Base-by-base conservation (phyloP, 139 green algal species). In the Klebsormidium nitens region DNA sequence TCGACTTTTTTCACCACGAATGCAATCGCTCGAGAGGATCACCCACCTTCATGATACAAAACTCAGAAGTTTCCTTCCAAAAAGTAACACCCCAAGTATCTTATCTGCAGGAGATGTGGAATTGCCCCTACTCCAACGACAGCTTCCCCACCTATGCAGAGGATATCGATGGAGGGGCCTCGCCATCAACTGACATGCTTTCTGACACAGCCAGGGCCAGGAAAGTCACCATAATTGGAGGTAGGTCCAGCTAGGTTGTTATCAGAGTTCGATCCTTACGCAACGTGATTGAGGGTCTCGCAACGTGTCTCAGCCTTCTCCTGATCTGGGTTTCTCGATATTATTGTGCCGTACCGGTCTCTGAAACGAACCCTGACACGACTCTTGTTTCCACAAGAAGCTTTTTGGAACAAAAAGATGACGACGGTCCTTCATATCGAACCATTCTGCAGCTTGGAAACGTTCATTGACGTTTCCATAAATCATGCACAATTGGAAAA, bases 91-190 rank as follows among this genome's bases (percentile, higher is more conserved):
- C 17, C 44, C 19, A 52, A 17, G 19, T 52, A 19, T 97, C 86
- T 97, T 86, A 39, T 19, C 19, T 19, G 44, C 69, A 77, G 69
- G 69, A 77, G 37, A 77, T 77, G 69, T 77, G 69, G 88, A 96
- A 98, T 82, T 97, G 91, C 77, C 93, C 93, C 23, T 98, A 98
- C 82, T 89, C 82, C 49, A 97, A 97, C 58, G 91, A 95, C 71
- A 87, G 63, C 48, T 97, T 98, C 71, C 90, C 91, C 17, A 79
- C 57, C 11, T 96, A 95, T 74, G 91, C 92, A 0, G 93, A 98
- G 78, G 88, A 95, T 61, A 86, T 96, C 14, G 87, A 90, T 3
- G 77, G 58, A 5, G 62, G 35, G 3, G 28, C 72, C 32, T 87
- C 82, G 3, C 47, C 56, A 26, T 78, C 62, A 2, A 64, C 39